phyloP scores from a whole-genome alignment of 1,284 basidiomycete genomes.

The Pterulicium gracile region DNA sequence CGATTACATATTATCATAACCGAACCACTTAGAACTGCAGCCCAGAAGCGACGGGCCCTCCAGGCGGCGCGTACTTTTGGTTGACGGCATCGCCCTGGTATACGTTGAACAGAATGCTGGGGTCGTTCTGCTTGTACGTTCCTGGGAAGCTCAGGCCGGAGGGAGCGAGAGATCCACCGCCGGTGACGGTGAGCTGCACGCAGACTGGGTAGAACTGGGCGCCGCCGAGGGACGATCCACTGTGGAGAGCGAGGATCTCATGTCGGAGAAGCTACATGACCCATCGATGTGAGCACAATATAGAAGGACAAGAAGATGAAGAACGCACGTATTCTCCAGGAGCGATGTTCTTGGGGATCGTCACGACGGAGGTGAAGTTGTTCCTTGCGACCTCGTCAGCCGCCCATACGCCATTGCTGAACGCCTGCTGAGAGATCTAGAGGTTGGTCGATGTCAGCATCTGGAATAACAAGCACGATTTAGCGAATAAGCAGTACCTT shows the following conservation, averaged over 20 bases:
- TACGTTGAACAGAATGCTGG: no score
- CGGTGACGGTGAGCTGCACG: slow-evolving; percentile 21
- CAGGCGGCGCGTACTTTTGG: slow-evolving; percentile 11
- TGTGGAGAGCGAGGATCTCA: slow-evolving; percentile 25
- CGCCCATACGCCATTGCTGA: slow-evolving; percentile 22
- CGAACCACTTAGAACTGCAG: no score
- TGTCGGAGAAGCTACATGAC: slow-evolving; percentile 21
- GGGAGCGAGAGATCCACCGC: slow-evolving; percentile 22
- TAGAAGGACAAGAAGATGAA: neutral
- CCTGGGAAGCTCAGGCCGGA: slow-evolving; percentile 27
- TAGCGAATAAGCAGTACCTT: slow-evolving; percentile 16
- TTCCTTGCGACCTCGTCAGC: slow-evolving; percentile 23
- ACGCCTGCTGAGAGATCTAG: slow-evolving; percentile 23
- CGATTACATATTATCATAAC: no score
- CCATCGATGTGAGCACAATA: neutral
- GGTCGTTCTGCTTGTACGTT: slow-evolving; percentile 22
- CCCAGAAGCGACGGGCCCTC: neutral
- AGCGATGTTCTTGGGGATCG: slow-evolving; percentile 23
- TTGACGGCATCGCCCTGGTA: slow-evolving; percentile 25
- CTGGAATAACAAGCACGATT: neutral
- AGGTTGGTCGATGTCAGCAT: neutral
- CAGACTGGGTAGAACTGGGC: slow-evolving; percentile 29
- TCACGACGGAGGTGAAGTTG: slow-evolving; percentile 20
- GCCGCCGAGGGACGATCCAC: slow-evolving; percentile 19
- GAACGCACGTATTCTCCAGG: slow-evolving; percentile 21